A percentile compares a stretch with the other conserved stretches of the same genome.
phyloP scores from a whole-genome alignment of 2,329 filamentous ascomycete species.

The Hymenoscyphus linearis region DNA sequence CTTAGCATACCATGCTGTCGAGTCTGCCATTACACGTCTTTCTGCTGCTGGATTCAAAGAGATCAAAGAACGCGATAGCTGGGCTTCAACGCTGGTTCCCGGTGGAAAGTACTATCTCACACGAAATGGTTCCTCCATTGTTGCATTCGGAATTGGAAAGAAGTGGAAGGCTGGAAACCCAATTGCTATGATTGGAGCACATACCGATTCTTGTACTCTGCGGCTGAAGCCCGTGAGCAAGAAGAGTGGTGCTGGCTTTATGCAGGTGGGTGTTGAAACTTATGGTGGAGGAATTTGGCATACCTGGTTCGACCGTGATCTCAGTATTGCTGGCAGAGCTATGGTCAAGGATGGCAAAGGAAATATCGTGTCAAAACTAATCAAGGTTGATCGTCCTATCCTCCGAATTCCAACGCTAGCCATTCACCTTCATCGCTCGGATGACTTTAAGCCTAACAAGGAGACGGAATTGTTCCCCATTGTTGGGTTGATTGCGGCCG shows the following conservation, averaged over 20 bases:
- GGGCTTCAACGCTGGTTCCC: conserved; percentile 72
- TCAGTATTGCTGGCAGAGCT: conserved; percentile 83
- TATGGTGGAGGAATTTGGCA: conserved; percentile 98
- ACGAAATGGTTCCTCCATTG: conserved; percentile 84
- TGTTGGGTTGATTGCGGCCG: conserved; percentile 76
- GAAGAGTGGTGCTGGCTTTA: conserved; percentile 76
- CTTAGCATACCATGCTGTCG: conserved; percentile 88
- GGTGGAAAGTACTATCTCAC: conserved; percentile 97
- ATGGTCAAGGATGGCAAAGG: conserved; percentile 72
- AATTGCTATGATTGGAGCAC: conserved; percentile 87
- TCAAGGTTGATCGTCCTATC: conserved; percentile 87
- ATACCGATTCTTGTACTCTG: conserved; percentile 91
- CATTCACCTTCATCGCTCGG: conserved; percentile 84
- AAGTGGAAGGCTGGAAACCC: conserved; percentile 91
- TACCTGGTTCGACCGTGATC: conserved; percentile 94
- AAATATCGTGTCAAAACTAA: conserved; percentile 73
- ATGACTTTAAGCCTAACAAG: conserved; percentile 91
- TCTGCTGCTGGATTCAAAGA: conserved; percentile 79
- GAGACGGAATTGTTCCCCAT: conserved; percentile 95
- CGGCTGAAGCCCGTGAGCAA: conserved; percentile 93
- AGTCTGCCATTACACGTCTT: conserved; percentile 69
- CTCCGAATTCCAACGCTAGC: conserved; percentile 89
- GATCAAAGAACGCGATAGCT: conserved; percentile 86
- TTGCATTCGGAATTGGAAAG: conserved; percentile 85
- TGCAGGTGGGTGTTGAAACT: conserved; percentile 93